A percentile compares a stretch with the other conserved stretches of the same genome.
Conservation (phyloP, 177 flowering plant species). For the Vitis hybrid region DNA sequence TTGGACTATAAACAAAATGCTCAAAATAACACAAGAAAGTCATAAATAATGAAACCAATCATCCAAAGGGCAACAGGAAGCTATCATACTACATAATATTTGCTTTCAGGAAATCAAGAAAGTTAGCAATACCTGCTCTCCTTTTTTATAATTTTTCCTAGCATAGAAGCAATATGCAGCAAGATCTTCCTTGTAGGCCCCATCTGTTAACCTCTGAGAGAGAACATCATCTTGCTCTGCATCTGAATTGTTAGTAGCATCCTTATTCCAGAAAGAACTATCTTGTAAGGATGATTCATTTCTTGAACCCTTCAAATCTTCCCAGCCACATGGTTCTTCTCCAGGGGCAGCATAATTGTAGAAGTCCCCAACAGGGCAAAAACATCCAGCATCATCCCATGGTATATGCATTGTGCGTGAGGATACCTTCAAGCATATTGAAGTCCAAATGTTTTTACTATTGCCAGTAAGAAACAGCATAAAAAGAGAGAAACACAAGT, state of each 20-base stretch:
- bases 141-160: constrained; percentile 53
- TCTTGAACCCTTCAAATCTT: constrained; percentile 13
- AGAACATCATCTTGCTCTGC: constrained; percentile 22
- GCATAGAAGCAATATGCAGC: constrained; percentile 89
- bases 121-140: constrained; percentile 75
- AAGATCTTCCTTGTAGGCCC: constrained; percentile 55
- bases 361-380: constrained; percentile 95
- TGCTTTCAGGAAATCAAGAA: background rate
- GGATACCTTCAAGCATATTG: constrained; percentile 53
- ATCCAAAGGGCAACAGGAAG: too few relatives aligned
- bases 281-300: constrained; percentile 13
- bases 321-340: constrained; percentile 36
- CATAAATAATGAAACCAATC: too few relatives aligned
- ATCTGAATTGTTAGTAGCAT: constrained; percentile 8
- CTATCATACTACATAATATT: background rate
- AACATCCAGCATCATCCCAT: constrained; percentile 97
- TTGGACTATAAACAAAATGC: too few relatives aligned
- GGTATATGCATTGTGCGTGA: constrained; percentile 86
- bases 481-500: background rate
- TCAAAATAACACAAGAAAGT: too few relatives aligned
- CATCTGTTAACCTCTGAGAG: constrained; percentile 65
- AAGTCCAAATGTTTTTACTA: background rate
- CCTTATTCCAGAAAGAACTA: constrained; percentile 16
- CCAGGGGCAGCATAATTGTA: constrained; percentile 92
- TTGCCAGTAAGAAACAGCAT: background rate